Conservation (phyloP, 2,329 filamentous ascomycete genomes). For the Botrytis fabae region DNA sequence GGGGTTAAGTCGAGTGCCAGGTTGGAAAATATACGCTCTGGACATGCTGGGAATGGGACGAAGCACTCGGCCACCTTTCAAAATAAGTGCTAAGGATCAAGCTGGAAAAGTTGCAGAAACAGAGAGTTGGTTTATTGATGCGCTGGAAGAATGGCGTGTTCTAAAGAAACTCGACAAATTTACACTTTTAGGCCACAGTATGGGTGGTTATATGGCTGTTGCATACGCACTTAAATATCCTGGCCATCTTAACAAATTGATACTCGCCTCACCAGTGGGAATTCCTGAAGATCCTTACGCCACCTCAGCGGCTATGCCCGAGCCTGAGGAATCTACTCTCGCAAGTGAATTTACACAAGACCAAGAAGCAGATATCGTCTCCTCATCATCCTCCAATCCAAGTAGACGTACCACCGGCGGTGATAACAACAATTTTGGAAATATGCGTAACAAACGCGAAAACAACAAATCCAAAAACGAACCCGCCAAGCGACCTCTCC, state of each 20-base stretch:
- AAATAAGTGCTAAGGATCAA: conserved; percentile 77
- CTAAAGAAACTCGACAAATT: conserved; percentile 88
- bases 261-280: conserved; percentile 90
- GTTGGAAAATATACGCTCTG: conserved; percentile 90
- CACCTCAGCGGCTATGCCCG: conserved; percentile 75
- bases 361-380: conserved; percentile 52
- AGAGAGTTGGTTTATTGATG: conserved; percentile 94
- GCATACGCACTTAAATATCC: conserved; percentile 97
- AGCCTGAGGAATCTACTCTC: conserved; percentile 70
- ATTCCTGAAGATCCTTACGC: conserved; percentile 94
- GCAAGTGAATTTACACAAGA: conserved; percentile 79
- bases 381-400: conserved; percentile 43
- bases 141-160: conserved; percentile 92
- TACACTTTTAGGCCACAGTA: conserved; percentile 86
- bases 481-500: conserved; percentile 56
- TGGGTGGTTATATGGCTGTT: conserved; percentile 92
- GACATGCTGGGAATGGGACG: conserved; percentile 95
- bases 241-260: conserved; percentile 90
- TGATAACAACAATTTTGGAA: conserved; percentile 55
- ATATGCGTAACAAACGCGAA: conserved; percentile 47
- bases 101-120: conserved; percentile 82
- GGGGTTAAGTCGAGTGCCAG: conserved; percentile 71
- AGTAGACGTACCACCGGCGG: conserved; percentile 32
- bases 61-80: conserved; percentile 80
- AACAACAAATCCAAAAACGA: conserved; percentile 39